Evolutionary conservation across 768 basidiomycete genomes (phyloP), one percentile per base, ranked within the genome.

Genomic region (Leccinum incarnatum): DNA sequence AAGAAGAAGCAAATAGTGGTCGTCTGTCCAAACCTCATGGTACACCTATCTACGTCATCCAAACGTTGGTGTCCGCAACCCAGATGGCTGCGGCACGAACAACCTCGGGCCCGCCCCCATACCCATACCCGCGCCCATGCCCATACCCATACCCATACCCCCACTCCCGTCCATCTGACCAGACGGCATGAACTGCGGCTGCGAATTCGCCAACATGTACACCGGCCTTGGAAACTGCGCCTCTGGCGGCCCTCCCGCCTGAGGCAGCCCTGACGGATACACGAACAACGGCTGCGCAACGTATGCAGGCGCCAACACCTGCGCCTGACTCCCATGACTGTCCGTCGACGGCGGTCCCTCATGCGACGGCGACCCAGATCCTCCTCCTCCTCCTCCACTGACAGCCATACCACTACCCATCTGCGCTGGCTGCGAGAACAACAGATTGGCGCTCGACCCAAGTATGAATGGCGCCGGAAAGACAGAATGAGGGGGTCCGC

Each of bases 271-370:
- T 12, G 69, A 72, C 5, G 70, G 70, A 19, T 70, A 70, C 1
- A 70, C 70, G 48, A 70, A 70, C 51, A 70, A 47, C 2, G 69
- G 69, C 11, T 72, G 71, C 4, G 69, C 68, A n/a, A 70, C 68
- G 30, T 70, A 72, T 1, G 69, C 69, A 23, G 69, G 68, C 3
- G 66, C 65, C 34, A 69, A 51, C 0, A 70, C 59, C 21, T 57
- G 68, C 9, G 60, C 61, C 27, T 70, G 72, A 12, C 69, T 68
- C 4, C 70, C 71, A 29, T 71, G 70, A n/a, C 71, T 74, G n/a
- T 72, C 71, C 3, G 67, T 64, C 21, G 72, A 73, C 4, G 66
- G 66, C 0, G 67, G 52, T 2, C 72, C 69, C 4, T 73, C 72
- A n/a, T 66, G 65, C 1, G 73, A 69, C 2, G 72, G 73, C 11